Evolutionary conservation across 495 filamentous ascomycete species (phyloP).

Genomic region (Jackrogersella multiformis): DNA sequence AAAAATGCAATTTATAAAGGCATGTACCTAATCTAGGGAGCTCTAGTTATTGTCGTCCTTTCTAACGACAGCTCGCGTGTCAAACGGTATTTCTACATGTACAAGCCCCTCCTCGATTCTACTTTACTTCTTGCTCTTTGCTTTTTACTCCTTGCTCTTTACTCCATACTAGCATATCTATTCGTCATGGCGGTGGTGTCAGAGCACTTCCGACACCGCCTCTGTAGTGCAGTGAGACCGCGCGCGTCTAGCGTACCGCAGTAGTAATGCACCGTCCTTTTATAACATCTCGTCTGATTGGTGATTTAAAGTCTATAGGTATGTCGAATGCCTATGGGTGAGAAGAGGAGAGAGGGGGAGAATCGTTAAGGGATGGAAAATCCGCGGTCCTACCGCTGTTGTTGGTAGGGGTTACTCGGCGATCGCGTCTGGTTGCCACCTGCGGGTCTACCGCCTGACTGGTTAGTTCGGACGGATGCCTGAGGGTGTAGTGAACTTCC

Average conservation of each 20-base stretch:
- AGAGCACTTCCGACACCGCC: slow-evolving; percentile 26
- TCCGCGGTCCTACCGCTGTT: slow-evolving; percentile 27
- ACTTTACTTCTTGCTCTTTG: no score
- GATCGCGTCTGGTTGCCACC: slow-evolving; percentile 1
- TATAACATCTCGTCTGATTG: slow-evolving; percentile 27
- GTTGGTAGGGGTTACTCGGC: slow-evolving; percentile 28
- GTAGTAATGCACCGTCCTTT: not conserved
- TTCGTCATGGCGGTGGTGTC: slow-evolving; percentile 6
- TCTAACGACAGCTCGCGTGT: not conserved
- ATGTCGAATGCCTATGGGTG: slow-evolving; percentile 16
- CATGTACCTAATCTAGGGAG: no score
- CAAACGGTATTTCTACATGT: slow-evolving; percentile 3
- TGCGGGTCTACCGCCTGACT: slow-evolving; percentile 3
- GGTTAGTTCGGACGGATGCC: slow-evolving; percentile 15
- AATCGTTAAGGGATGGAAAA: slow-evolving; percentile 13
- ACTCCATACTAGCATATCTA: slow-evolving; percentile 24
- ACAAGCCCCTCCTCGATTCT: not conserved
- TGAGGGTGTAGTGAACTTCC: slow-evolving; percentile 27
- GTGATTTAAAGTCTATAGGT: slow-evolving; percentile 24
- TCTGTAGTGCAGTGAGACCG: no score
- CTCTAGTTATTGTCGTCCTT: no score
- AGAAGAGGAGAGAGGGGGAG: slow-evolving; percentile 20
- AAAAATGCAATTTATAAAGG: slow-evolving; percentile 17
- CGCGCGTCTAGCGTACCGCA: not conserved
- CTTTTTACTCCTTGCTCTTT: no score